Percentiles rank a stretch among this genome's conserved stretches.
phyloP scores from a whole-genome alignment of 306 rosid genomes.

The Carpinus viminea region DNA sequence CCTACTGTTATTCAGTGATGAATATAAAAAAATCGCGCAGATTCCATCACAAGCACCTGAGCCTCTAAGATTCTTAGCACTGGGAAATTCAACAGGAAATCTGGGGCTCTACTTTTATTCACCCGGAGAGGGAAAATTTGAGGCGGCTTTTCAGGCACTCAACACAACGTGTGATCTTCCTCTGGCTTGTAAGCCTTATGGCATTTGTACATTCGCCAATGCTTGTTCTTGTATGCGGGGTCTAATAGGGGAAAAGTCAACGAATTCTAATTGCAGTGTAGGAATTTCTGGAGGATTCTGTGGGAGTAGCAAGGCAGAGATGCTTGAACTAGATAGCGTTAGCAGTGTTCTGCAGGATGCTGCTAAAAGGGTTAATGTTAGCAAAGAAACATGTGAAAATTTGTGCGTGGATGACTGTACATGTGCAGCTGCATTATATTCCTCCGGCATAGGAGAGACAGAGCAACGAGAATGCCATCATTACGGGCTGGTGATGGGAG shows the following conservation, averaged over 20 bases:
- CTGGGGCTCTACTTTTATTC: constrained; percentile 75
- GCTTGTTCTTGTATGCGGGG: constrained; percentile 68
- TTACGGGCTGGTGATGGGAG: constrained; percentile 63
- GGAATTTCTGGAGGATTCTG: constrained; percentile 45
- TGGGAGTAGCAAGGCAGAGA: constrained; percentile 40
- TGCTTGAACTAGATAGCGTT: constrained; percentile 62
- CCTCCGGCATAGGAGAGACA: constrained; percentile 13
- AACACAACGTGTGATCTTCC: constrained; percentile 88
- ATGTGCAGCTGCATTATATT: constrained; percentile 64
- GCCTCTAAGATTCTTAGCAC: constrained; percentile 63
- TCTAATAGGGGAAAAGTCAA: constrained; percentile 29
- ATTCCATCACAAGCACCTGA: constrained; percentile 41
- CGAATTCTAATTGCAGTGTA: constrained; percentile 35
- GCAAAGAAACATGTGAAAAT: constrained; percentile 53
- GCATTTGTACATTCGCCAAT: constrained; percentile 73
- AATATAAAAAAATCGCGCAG: constrained; percentile 74
- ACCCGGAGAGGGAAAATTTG: constrained; percentile 48
- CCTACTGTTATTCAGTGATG: constrained; percentile 49
- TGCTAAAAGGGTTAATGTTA: constrained; percentile 41
- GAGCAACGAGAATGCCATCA: constrained; percentile 44
- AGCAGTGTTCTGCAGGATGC: constrained; percentile 51
- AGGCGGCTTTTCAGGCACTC: constrained; percentile 77
- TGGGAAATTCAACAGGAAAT: constrained; percentile 80
- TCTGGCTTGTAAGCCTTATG: constrained; percentile 70
- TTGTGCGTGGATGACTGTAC: constrained; percentile 71